Conservation (phyloP, 352 stramenopile genomes). For the Globisporangium radiosum region DNA sequence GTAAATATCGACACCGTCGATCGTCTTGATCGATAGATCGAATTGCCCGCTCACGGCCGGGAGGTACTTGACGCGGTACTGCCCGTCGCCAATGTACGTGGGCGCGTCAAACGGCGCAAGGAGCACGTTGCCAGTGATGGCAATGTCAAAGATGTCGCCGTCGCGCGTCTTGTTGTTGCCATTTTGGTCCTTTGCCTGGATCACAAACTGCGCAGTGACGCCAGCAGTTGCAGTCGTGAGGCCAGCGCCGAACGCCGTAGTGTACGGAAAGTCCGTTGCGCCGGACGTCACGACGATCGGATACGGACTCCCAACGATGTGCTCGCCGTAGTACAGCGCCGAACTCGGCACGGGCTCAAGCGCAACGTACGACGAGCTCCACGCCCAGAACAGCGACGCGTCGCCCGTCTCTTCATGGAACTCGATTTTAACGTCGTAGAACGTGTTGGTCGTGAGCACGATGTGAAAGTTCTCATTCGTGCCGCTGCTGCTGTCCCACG, state of each 20-base stretch:
- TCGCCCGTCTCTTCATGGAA: slow-evolving; percentile 92
- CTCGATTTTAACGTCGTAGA: slow-evolving; percentile 93
- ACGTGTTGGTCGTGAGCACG: slow-evolving; percentile 54
- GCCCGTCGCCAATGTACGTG: slow-evolving; percentile 86
- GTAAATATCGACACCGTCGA: slow-evolving; percentile 92
- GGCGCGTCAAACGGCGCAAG: slow-evolving; percentile 64
- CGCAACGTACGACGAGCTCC: slow-evolving; percentile 89
- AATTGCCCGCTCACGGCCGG: slow-evolving; percentile 83
- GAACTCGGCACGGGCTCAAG: slow-evolving; percentile 78
- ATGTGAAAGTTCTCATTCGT: slow-evolving; percentile 70
- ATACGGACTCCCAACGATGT: slow-evolving; percentile 94
- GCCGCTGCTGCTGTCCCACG: slow-evolving; percentile 64
- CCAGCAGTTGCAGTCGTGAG: slow-evolving; percentile 75
- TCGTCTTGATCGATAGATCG: slow-evolving; percentile 85
- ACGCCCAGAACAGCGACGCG: slow-evolving; percentile 84
- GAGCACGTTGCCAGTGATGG: slow-evolving; percentile 33
- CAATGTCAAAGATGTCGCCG: slow-evolving; percentile 74
- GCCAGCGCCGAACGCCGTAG: slow-evolving; percentile 82
- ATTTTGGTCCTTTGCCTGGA: slow-evolving; percentile 91
- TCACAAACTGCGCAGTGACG: slow-evolving; percentile 84
- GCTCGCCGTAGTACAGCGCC: slow-evolving; percentile 81
- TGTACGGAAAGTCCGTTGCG: slow-evolving; percentile 94
- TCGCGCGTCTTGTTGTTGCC: slow-evolving; percentile 89
- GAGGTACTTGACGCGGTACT: slow-evolving; percentile 90
- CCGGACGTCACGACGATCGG: slow-evolving; percentile 85